Evolutionary conservation across 2,329 filamentous ascomycete genomes (phyloP).

Genomic region (Aspergillus transmontanensis): DNA sequence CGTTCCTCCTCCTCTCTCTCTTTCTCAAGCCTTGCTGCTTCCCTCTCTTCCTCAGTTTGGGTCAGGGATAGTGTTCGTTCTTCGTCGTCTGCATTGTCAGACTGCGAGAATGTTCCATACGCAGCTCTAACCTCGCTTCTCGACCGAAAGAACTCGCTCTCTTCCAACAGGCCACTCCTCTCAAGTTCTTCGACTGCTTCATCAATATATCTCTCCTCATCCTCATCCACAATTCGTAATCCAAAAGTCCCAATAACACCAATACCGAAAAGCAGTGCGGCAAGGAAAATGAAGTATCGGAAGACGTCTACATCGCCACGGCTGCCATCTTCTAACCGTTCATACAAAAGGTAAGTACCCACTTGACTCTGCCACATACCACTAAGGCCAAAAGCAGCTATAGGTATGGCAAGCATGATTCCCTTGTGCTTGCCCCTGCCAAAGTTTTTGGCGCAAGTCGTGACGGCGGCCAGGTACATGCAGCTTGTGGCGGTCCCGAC

Average conservation of each 20-base stretch:
- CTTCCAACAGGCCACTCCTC: slow-evolving; percentile 74
- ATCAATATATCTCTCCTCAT: slow-evolving; percentile 76
- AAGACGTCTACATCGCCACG: slow-evolving; percentile 71
- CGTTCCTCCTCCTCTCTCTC: slow-evolving; percentile 56
- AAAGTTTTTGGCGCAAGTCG: slow-evolving; percentile 98
- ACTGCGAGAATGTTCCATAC: slow-evolving; percentile 48
- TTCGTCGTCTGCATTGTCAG: slow-evolving; percentile 42
- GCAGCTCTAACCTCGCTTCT: slow-evolving; percentile 48
- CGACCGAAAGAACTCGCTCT: slow-evolving; percentile 71
- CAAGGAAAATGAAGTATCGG: slow-evolving; percentile 84
- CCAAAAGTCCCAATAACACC: slow-evolving; percentile 75
- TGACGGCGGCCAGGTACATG: slow-evolving; percentile 90
- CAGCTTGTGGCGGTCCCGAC: slow-evolving; percentile 82
- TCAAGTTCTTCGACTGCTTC: slow-evolving; percentile 90
- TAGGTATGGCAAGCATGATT: slow-evolving; percentile 84
- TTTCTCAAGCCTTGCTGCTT: slow-evolving; percentile 37
- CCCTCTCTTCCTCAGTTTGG: slow-evolving; percentile 33
- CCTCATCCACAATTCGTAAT: slow-evolving; percentile 78
- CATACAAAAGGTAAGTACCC: slow-evolving; percentile 75
- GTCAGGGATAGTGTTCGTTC: slow-evolving; percentile 31
- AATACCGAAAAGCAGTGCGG: slow-evolving; percentile 67
- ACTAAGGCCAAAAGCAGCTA: slow-evolving; percentile 88
- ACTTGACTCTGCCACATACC: slow-evolving; percentile 96
- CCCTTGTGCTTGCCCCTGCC: slow-evolving; percentile 85
- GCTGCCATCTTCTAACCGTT: slow-evolving; percentile 65